Conservation (phyloP, 2,329 filamentous ascomycete species). For the Claviceps sp. region DNA sequence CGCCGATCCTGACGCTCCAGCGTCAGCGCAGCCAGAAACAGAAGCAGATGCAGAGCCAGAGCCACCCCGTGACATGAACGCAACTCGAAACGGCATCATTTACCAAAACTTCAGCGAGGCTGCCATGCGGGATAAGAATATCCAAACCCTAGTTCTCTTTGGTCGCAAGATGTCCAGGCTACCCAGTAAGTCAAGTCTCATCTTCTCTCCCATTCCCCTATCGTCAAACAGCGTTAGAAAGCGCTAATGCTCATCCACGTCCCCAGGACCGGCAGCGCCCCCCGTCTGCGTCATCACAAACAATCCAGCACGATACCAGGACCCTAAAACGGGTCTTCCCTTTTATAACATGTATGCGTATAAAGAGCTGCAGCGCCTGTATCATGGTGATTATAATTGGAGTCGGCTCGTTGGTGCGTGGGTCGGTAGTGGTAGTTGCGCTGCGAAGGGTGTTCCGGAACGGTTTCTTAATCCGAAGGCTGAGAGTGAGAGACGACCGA, state of each 20-base stretch:
- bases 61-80: conserved; percentile 8
- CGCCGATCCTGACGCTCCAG: conserved; percentile 9
- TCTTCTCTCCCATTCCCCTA: no score
- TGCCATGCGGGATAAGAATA: conserved; percentile 39
- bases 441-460: conserved; percentile 66
- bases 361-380: conserved; percentile 63
- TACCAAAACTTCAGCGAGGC: conserved; percentile 47
- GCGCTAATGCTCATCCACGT: no score
- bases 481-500: not conserved
- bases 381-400: conserved; percentile 66
- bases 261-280: conserved; percentile 33
- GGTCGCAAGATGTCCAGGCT: conserved; percentile 45
- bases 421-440: conserved; percentile 52
- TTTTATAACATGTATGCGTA: conserved; percentile 74
- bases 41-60: not conserved
- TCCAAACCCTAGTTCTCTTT: conserved; percentile 47
- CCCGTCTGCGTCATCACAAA: conserved; percentile 72
- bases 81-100: conserved; percentile 39
- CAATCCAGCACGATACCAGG: conserved; percentile 66
- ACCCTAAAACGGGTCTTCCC: conserved; percentile 70
- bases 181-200: conserved; percentile 29
- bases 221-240: not conserved
- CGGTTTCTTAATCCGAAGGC: conserved; percentile 44
- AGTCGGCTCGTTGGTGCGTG: conserved; percentile 71
- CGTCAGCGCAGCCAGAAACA: not conserved